Base-by-base conservation (phyloP, 306 rosid genomes). In the Quercus berberidifolia region DNA sequence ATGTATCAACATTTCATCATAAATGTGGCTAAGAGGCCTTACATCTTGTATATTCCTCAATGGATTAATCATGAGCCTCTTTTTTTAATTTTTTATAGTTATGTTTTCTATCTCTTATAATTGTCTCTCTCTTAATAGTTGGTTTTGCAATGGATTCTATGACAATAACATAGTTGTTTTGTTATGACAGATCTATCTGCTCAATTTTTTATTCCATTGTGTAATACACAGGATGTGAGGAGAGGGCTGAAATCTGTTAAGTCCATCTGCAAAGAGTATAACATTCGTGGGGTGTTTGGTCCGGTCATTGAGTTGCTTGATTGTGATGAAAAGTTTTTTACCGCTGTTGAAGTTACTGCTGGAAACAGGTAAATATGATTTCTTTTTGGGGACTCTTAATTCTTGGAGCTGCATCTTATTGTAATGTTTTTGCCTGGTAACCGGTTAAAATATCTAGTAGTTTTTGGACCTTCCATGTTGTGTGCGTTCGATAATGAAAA, bases 261-360 rank as follows among this genome's bases (percentile, higher is more conserved):
- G 81, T 92, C 85, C 89, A 92, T 95, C 70, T 89, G 95, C 90
- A 87, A 75, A 76, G 90, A 88, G 85, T 87, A 86, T 72, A 76
- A 73, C 31, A 88, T 94, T 84, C 83, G 89, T 84, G 99, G 97
- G 81, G 97, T 95, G 80, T 85, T 81, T 79, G 99, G 99, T 78
- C 99, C 99, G 64, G 91, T 95, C 76, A 91, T 95, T 74, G 97
- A 95, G 92, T 87, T 92, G 86, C 88, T 95, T 80, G 90, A 85
- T 77, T 95, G 99, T 65, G 99, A 95, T 25, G 99, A 95, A 30
- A 95, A 81, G 31, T 95, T 92, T 84, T 95, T 92, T 83, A 92
- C 95, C 13, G 99, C 99, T 4, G 99, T 95, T 77, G 98, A 95
- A 89, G 97, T 95, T 73, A 95, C 98, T 52, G 99, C 99, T 1